Base-by-base conservation (phyloP, 2,329 filamentous ascomycete genomes). In the Corinectria fuckeliana region DNA sequence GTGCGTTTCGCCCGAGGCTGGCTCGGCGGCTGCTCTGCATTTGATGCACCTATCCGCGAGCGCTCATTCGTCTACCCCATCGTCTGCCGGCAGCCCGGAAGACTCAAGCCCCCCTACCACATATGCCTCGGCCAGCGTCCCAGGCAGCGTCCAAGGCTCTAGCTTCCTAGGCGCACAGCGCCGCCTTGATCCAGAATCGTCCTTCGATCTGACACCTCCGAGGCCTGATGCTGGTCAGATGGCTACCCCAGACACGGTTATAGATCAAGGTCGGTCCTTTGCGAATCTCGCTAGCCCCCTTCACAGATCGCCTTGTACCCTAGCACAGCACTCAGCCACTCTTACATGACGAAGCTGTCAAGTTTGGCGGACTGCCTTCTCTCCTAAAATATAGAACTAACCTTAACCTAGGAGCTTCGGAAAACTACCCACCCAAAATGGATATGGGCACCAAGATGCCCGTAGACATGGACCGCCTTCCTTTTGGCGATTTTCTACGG, bases 401-500 rank as follows among this genome's bases (percentile, higher is more conserved):
- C 45, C n/a, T n/a, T 5, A n/a, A 11, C 13, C 2, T 14, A 62
- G 60, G 56, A 14, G 16, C 36, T 14, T 34, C 51, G 16, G 62
- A 66, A 14, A 36, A 50, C 14, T 48, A 67, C 23, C 21, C 60
- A 25, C 28, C 61, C 30, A 55, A 68, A 60, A 54, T 69, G 21
- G 55, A 65, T 23, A 61, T 62, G 34, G 50, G 60, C 7, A 51
- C 53, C 10, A 58, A 63, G 21, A 50, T 42, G 10, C 49, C 59
- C 13, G 56, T 74, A 39, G 72, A 76, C 32, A 70, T 77, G 49
- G 66, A 71, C 25, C 74, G 74, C 21, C 67, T 77, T 14, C 79
- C 80, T 1, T 84, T 85, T 61, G 77, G 78, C 16, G 80, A 83
- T 50, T 85, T 85, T 49, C 70, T 85, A 13, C 79, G 80, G 6